Percentiles rank a stretch among this genome's conserved stretches.
Evolutionary conservation across 2,329 filamentous ascomycete species (phyloP).

Genomic region (Ophiostoma sp.): DNA sequence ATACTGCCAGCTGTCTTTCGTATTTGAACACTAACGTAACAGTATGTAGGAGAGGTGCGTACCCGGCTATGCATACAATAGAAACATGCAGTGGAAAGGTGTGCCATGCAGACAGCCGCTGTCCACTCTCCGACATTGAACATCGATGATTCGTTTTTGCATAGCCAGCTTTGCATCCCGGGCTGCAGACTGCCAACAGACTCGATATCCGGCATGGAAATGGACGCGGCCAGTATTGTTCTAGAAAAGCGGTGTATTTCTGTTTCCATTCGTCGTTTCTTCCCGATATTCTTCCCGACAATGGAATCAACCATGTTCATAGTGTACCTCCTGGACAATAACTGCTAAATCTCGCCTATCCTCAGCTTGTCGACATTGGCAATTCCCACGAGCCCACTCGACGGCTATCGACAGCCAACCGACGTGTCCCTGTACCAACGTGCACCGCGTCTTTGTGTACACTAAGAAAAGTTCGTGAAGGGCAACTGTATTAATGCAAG

Average conservation of each 20-base stretch:
- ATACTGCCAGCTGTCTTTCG: conserved; percentile 14
- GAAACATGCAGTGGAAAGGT: not conserved
- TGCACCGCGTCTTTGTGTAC: not conserved
- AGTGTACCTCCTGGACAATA: not conserved
- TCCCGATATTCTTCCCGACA: not conserved
- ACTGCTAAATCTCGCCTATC: not conserved
- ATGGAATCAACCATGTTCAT: not conserved
- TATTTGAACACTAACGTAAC: not conserved
- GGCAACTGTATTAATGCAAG: not conserved
- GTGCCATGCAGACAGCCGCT: conserved; percentile 9
- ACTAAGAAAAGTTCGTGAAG: not conserved
- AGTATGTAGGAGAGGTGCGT: not conserved
- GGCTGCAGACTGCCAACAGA: not conserved
- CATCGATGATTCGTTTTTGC: not conserved
- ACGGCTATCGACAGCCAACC: conserved; percentile 5
- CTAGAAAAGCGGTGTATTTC: conserved; percentile 2
- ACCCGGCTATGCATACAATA: conserved; percentile 8
- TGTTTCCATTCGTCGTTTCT: not conserved
- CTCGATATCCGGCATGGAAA: not conserved
- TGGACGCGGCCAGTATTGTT: not conserved
- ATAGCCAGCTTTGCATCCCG: not conserved
- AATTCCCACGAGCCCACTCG: not conserved
- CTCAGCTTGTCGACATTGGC: not conserved
- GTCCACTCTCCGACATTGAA: not conserved
- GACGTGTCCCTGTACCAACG: not conserved